Percentiles rank a stretch among this genome's conserved stretches.
Conservation (phyloP, 768 basidiomycete species). For the Podaxis rugospora region DNA sequence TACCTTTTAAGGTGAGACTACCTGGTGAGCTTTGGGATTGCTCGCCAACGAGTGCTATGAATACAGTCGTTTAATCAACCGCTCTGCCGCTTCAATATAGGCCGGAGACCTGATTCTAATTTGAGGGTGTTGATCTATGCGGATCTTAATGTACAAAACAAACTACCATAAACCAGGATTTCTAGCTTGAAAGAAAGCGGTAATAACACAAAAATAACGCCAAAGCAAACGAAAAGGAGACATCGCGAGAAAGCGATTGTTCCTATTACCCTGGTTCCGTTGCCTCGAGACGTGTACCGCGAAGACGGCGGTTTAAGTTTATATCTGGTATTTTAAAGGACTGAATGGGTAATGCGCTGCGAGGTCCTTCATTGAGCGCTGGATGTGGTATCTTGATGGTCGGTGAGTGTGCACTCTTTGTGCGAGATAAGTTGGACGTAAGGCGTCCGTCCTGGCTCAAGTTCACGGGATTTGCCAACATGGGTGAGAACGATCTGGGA, state of each 20-base stretch:
- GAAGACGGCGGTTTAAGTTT: neutral
- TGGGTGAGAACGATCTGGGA: slow-evolving; percentile 56
- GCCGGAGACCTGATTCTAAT: neutral
- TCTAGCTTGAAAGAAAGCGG: neutral
- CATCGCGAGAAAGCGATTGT: neutral
- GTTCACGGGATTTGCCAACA: slow-evolving; percentile 30
- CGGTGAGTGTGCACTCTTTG: slow-evolving; percentile 49
- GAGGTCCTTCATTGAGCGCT: slow-evolving; percentile 38
- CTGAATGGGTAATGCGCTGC: slow-evolving; percentile 46
- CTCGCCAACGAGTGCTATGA: too few relatives aligned
- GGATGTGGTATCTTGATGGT: slow-evolving; percentile 32
- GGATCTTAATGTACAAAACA: neutral
- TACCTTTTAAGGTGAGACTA: too few relatives aligned
- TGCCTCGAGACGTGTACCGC: neutral
- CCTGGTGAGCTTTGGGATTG: too few relatives aligned
- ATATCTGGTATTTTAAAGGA: slow-evolving; percentile 21
- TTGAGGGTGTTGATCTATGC: neutral
- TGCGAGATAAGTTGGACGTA: slow-evolving; percentile 52
- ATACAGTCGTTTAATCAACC: too few relatives aligned
- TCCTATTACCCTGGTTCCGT: slow-evolving; percentile 9
- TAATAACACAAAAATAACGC: neutral
- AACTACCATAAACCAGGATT: neutral
- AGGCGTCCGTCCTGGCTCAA: slow-evolving; percentile 31
- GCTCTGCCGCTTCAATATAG: too few relatives aligned
- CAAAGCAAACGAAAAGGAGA: neutral